Conservation (phyloP, 2,329 filamentous ascomycete genomes). For the Cytospora piceicola region DNA sequence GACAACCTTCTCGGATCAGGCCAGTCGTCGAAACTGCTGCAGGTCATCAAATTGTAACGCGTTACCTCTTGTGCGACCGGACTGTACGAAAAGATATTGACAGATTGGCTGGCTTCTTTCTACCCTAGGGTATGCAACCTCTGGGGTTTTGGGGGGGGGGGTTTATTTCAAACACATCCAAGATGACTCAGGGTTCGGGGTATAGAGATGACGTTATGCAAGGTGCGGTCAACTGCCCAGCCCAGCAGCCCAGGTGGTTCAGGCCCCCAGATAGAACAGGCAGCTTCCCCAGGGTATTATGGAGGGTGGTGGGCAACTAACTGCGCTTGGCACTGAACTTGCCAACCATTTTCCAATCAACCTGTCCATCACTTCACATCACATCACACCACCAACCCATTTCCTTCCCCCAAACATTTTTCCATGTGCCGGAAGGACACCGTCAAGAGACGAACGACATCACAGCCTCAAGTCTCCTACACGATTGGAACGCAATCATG, state of each 20-base stretch:
- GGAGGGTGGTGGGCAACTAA: too few species aligned
- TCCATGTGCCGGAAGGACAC: slow-evolving; percentile 1
- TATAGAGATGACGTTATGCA: background rate
- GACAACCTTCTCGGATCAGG: slow-evolving; percentile 10
- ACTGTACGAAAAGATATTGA: background rate
- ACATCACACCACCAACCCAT: slow-evolving; percentile 12
- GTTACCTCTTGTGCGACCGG: background rate
- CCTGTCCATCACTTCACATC: slow-evolving; percentile 11
- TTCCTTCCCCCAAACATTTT: slow-evolving; percentile 12
- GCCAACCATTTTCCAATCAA: slow-evolving; percentile 25
- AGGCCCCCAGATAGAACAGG: background rate
- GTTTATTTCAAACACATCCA: too few species aligned
- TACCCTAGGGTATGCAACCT: too few species aligned
- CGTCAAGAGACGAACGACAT: slow-evolving; percentile 8
- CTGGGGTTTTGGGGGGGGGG: too few species aligned
- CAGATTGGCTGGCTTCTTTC: too few species aligned
- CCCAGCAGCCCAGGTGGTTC: too few species aligned
- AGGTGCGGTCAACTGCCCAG: background rate
- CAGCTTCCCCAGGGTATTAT: background rate
- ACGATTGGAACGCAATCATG: slow-evolving; percentile 22
- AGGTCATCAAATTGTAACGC: background rate
- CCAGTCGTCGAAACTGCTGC: background rate
- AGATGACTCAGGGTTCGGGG: background rate
- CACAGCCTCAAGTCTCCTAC: slow-evolving; percentile 14
- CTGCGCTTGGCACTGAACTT: slow-evolving; percentile 15